A percentile compares a stretch with the other conserved stretches of the same genome.
phyloP scores from a whole-genome alignment of 495 filamentous ascomycete genomes.

The Friedmanniomyces endolithicus region DNA sequence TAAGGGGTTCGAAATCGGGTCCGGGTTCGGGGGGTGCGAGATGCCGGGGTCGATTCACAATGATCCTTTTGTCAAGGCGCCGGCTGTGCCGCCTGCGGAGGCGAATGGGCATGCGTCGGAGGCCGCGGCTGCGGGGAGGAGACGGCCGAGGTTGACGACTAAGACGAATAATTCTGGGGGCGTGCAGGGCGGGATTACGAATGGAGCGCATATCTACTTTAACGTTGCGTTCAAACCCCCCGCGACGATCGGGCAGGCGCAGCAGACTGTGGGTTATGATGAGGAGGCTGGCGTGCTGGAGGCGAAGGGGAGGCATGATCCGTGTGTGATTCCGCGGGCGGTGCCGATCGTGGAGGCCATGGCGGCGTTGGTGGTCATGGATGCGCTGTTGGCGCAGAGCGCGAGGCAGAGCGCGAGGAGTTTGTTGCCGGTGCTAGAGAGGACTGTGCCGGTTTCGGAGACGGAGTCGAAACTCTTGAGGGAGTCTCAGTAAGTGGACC shows the following conservation, averaged over 20 bases:
- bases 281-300: conserved; percentile 61
- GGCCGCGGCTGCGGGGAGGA: not conserved
- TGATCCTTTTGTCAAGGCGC: conserved; percentile 65
- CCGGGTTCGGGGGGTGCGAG: conserved; percentile 79
- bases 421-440: conserved; percentile 39
- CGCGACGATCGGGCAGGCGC: conserved; percentile 88
- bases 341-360: conserved; percentile 96
- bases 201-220: conserved; percentile 92
- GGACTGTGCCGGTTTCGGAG: conserved; percentile 7
- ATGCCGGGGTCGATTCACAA: conserved; percentile 87
- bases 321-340: conserved; percentile 86
- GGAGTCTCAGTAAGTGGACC: not conserved
- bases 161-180: conserved; percentile 95
- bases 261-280: conserved; percentile 71
- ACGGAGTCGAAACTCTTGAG: not conserved
- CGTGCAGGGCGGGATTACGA: conserved; percentile 93
- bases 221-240: conserved; percentile 89
- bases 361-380: conserved; percentile 82
- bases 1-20: conserved; percentile 94
- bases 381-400: conserved; percentile 80
- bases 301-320: conserved; percentile 92
- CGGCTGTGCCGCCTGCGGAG: conserved; percentile 25
- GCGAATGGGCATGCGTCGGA: not conserved
- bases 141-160: conserved; percentile 54
- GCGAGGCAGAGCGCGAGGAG: conserved; percentile 48